Conservation (phyloP, 352 stramenopile genomes). For the Phytophthora sojae region DNA sequence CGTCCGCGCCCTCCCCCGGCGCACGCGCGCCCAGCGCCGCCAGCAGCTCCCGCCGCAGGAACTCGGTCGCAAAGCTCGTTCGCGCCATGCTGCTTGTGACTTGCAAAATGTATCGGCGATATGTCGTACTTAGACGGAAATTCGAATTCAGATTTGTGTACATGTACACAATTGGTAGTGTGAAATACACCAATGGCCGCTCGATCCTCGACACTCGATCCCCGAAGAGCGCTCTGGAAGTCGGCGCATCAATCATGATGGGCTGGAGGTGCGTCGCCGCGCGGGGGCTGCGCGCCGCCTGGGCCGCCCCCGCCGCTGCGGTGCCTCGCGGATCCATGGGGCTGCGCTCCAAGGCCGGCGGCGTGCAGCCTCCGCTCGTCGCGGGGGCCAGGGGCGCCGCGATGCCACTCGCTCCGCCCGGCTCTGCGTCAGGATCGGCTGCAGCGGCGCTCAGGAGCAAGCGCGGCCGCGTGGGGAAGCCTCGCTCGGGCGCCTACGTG, state of each 20-base stretch:
- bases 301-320: constrained; percentile 6
- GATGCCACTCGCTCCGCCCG: constrained; percentile 3
- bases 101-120: too few relatives aligned
- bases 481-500: constrained; percentile 19
- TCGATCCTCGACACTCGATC: too few relatives aligned
- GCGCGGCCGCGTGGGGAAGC: constrained; percentile 19
- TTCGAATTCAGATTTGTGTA: too few relatives aligned
- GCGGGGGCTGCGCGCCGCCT: constrained; percentile 25
- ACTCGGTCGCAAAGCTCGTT: constrained; percentile 50
- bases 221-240: constrained; percentile 6
- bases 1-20: not conserved
- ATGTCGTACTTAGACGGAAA: too few relatives aligned
- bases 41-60: constrained; percentile 66
- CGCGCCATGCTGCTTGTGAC: constrained; percentile 17
- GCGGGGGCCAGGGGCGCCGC: constrained; percentile 18
- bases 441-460: constrained; percentile 32
- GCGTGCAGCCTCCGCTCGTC: constrained; percentile 6
- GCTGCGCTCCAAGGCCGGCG: constrained; percentile 29
- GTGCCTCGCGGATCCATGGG: constrained; percentile 25
- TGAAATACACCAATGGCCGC: too few relatives aligned
- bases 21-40: constrained; percentile 43
- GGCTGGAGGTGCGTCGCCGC: constrained; percentile 32
- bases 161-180: too few relatives aligned
- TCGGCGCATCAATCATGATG: constrained; percentile 38
- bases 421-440: constrained; percentile 3